Conservation (phyloP, 306 rosid genomes). For the Fragaria ananassa region DNA sequence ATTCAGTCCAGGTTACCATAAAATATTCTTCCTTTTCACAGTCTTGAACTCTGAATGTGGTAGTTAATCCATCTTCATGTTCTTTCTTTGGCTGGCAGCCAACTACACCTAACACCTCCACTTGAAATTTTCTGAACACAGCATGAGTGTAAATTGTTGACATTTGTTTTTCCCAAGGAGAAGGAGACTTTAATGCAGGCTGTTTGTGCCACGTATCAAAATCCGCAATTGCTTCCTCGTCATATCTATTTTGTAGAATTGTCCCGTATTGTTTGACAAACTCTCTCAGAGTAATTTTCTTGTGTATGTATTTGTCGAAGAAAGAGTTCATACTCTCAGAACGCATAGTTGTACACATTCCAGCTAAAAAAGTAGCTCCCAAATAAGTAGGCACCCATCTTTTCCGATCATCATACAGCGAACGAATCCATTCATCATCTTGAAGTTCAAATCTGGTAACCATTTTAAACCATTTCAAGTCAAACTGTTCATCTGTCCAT, state of each 20-base stretch:
- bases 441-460: constrained; percentile 78
- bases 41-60: constrained; percentile 69
- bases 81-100: constrained; percentile 82
- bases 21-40: constrained; percentile 74
- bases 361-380: constrained; percentile 77
- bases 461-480: constrained; percentile 89
- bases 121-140: constrained; percentile 83
- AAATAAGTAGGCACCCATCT: constrained; percentile 80
- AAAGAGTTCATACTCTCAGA: constrained; percentile 82
- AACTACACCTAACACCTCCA: constrained; percentile 87
- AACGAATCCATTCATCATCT: constrained; percentile 63
- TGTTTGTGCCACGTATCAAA: constrained; percentile 92
- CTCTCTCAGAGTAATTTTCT: constrained; percentile 81
- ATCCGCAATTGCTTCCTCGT: constrained; percentile 88
- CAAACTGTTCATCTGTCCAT: constrained; percentile 83
- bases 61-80: constrained; percentile 54
- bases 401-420: constrained; percentile 71
- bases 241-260: constrained; percentile 78
- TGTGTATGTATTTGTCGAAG: constrained; percentile 88
- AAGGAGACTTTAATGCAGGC: constrained; percentile 91
- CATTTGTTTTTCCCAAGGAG: constrained; percentile 97
- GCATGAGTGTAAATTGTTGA: constrained; percentile 84
- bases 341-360: constrained; percentile 75
- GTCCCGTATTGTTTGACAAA: constrained; percentile 76
- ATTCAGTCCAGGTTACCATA: constrained; percentile 63